Percentiles rank a stretch among this genome's conserved stretches.
Conservation (phyloP, 2,329 filamentous ascomycete species). For the Aspergillus fumigatus region DNA sequence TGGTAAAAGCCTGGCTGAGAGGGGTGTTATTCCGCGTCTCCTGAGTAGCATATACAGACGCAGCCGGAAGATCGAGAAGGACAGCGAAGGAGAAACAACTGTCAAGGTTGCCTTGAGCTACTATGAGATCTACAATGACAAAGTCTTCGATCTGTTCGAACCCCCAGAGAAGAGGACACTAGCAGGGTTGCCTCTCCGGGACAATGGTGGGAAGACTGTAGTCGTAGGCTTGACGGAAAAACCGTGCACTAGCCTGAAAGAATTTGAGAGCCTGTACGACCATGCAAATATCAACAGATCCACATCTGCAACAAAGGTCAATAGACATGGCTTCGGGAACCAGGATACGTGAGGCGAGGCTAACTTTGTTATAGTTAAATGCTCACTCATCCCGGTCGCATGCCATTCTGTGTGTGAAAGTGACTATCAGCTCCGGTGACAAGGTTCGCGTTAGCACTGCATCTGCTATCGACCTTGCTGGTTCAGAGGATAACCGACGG, state of each 20-base stretch:
- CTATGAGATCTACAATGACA: constrained; percentile 97
- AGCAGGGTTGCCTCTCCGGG: constrained; percentile 73
- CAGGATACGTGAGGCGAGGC: neutral
- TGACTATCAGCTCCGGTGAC: constrained; percentile 69
- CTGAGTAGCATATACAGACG: constrained; percentile 81
- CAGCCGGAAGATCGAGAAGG: constrained; percentile 79
- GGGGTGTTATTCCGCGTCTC: constrained; percentile 81
- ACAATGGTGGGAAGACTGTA: constrained; percentile 80
- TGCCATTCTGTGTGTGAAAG: constrained; percentile 84
- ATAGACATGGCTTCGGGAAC: neutral
- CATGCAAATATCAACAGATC: constrained; percentile 87
- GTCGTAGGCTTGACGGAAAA: constrained; percentile 83
- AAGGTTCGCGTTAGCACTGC: constrained; percentile 72
- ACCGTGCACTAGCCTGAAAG: constrained; percentile 76
- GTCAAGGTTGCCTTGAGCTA: constrained; percentile 79
- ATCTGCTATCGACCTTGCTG: constrained; percentile 90
- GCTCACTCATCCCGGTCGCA: constrained; percentile 86
- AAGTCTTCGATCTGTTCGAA: constrained; percentile 87
- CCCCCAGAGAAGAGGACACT: constrained; percentile 79
- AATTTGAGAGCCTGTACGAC: constrained; percentile 86
- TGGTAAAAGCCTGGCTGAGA: constrained; percentile 76
- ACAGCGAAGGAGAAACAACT: constrained; percentile 63
- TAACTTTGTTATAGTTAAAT: constrained; percentile 56
- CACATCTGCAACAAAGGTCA: constrained; percentile 76
- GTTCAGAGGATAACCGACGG: constrained; percentile 89